Evolutionary conservation across 805 yeast species (phyloP).

Genomic region (Starmerella floricola): DNA sequence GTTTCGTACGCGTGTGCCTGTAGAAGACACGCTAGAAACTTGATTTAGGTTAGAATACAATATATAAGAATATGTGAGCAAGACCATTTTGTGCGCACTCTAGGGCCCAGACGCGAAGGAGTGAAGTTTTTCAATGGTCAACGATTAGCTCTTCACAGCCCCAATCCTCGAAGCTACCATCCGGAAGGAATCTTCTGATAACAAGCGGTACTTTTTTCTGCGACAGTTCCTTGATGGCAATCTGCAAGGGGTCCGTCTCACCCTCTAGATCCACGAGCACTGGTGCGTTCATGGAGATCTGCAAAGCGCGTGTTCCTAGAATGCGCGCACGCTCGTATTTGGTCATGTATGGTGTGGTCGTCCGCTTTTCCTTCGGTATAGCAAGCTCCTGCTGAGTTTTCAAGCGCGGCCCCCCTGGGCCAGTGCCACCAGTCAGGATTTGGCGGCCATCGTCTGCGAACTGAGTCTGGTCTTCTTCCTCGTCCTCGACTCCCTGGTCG

Average conservation of each 20-base stretch:
- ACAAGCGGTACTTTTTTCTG: conserved; percentile 93
- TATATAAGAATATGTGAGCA: too few relatives aligned
- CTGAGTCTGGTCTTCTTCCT: conserved; percentile 29
- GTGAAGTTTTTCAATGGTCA: conserved; percentile 49
- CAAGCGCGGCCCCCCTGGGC: conserved; percentile 32
- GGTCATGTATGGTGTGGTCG: conserved; percentile 98
- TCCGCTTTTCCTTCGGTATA: conserved; percentile 74
- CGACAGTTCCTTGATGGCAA: conserved; percentile 91
- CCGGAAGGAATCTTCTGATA: conserved; percentile 91
- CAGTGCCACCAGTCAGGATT: conserved; percentile 50
- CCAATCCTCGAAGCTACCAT: conserved; percentile 97
- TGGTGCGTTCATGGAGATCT: conserved; percentile 96
- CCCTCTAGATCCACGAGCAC: conserved; percentile 97
- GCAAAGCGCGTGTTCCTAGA: conserved; percentile 93
- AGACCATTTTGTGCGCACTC: too few relatives aligned
- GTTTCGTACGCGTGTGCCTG: too few relatives aligned
- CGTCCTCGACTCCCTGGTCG: conserved; percentile 48
- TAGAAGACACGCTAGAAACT: too few relatives aligned
- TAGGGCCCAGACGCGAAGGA: too few relatives aligned
- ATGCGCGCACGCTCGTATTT: conserved; percentile 97
- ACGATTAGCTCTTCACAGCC: conserved; percentile 95
- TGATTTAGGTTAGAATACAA: too few relatives aligned
- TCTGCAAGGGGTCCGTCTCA: conserved; percentile 96
- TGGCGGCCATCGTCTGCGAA: conserved; percentile 60
- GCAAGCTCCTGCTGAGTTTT: conserved; percentile 71